A percentile compares a stretch with the other conserved stretches of the same genome.
Conservation (phyloP, 2,329 filamentous ascomycete genomes). For the Fusarium drepaniforme region DNA sequence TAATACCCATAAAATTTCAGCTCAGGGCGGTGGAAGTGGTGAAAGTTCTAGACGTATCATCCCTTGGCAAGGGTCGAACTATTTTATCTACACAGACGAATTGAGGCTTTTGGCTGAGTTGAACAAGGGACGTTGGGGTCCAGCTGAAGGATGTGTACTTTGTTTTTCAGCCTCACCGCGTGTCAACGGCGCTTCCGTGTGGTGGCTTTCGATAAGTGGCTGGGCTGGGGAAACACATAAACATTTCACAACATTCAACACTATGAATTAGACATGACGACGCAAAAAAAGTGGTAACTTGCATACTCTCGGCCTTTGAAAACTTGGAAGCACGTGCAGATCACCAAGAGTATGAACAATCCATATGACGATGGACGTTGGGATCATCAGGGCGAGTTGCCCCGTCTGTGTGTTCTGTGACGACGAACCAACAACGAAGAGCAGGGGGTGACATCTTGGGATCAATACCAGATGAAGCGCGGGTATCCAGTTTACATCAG, state of each 20-base stretch:
- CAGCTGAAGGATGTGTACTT: background rate
- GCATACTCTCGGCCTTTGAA: constrained; percentile 4
- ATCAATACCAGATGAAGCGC: background rate
- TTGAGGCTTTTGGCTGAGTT: background rate
- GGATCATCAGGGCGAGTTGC: constrained; percentile 23
- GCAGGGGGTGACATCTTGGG: background rate
- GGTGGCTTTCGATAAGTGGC: background rate
- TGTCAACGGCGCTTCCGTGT: background rate
- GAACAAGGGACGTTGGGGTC: background rate
- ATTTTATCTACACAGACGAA: background rate
- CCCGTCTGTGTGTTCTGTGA: background rate
- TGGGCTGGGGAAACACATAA: background rate
- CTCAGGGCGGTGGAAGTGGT: background rate
- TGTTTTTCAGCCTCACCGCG: constrained; percentile 1
- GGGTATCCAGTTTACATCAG: background rate
- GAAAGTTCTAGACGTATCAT: background rate
- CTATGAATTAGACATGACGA: background rate
- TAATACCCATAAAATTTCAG: background rate
- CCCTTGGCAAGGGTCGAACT: background rate
- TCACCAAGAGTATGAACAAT: constrained; percentile 1
- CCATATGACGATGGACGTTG: constrained; percentile 19
- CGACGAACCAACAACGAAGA: background rate
- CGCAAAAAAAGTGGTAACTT: background rate
- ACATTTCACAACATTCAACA: background rate
- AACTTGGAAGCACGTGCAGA: constrained; percentile 13